Evolutionary conservation across 805 yeast species (phyloP).

Genomic region (Millerago galiae): DNA sequence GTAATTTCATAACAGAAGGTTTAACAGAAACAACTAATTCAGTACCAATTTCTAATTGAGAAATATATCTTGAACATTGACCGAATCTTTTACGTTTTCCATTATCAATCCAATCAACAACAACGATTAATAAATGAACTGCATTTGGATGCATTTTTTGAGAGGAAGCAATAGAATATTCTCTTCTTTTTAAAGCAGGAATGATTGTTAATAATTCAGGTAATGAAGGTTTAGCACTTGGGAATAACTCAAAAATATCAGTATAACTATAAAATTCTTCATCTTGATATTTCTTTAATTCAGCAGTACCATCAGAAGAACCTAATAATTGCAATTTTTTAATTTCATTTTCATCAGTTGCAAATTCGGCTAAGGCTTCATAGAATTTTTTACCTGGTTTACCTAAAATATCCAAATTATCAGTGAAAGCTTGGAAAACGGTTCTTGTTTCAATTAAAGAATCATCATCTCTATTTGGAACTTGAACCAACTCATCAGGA

Average conservation of each 20-base stretch:
- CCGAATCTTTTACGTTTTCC: conserved; percentile 85
- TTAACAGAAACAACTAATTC: conserved; percentile 91
- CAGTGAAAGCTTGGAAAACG: conserved; percentile 71
- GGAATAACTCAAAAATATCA: conserved; percentile 74
- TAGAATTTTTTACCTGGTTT: conserved; percentile 94
- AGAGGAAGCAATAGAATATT: conserved; percentile 95
- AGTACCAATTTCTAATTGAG: conserved; percentile 71
- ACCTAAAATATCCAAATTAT: conserved; percentile 83
- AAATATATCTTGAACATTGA: conserved; percentile 86
- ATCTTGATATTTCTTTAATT: conserved; percentile 78
- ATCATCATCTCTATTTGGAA: conserved; percentile 61
- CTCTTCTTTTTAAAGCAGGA: conserved; percentile 91
- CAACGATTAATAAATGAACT: conserved; percentile 86
- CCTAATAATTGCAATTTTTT: conserved; percentile 55
- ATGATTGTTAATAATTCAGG: conserved; percentile 65
- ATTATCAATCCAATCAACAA: conserved; percentile 90
- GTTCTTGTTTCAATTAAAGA: conserved; percentile 65
- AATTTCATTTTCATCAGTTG: conserved; percentile 63
- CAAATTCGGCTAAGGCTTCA: conserved; percentile 70
- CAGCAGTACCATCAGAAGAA: conserved; percentile 76
- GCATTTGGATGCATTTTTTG: conserved; percentile 89
- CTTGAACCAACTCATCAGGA: conserved; percentile 60
- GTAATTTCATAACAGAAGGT: conserved; percentile 95
- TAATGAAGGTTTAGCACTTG: conserved; percentile 73
- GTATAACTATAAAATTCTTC: conserved; percentile 75